phyloP scores from a whole-genome alignment of 768 basidiomycete genomes.

The Trametes coccinea region DNA sequence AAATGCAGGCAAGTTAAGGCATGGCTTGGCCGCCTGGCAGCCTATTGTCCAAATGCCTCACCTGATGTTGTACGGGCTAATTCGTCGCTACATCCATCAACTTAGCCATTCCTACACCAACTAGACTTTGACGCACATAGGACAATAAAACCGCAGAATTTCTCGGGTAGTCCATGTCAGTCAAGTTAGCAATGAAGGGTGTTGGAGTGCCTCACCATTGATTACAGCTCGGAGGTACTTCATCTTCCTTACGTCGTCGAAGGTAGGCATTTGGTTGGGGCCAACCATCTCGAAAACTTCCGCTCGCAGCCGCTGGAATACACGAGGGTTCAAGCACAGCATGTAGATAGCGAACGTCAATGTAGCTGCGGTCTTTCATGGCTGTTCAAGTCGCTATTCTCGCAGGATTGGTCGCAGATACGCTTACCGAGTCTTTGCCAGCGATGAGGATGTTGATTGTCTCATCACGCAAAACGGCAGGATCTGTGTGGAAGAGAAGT shows the following conservation, averaged over 20 bases:
- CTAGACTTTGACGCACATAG: slow-evolving; percentile 28
- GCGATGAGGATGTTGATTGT: slow-evolving; percentile 38
- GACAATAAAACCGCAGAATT: slow-evolving; percentile 29
- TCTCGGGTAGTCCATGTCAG: neutral
- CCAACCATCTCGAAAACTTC: slow-evolving; percentile 37
- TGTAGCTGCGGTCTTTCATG: slow-evolving; percentile 33
- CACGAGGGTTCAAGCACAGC: slow-evolving; percentile 34
- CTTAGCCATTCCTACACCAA: neutral
- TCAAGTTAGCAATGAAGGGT: neutral
- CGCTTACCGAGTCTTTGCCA: slow-evolving; percentile 35
- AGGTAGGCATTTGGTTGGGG: slow-evolving; percentile 30
- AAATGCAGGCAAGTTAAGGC: too few species aligned
- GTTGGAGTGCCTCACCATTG: slow-evolving; percentile 29
- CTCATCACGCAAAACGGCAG: slow-evolving; percentile 34
- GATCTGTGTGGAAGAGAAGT: slow-evolving; percentile 23
- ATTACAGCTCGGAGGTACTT: slow-evolving; percentile 38
- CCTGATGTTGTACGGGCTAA: slow-evolving; percentile 33
- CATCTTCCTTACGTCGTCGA: slow-evolving; percentile 37
- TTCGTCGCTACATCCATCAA: neutral
- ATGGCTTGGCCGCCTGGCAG: neutral
- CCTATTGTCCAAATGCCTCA: neutral
- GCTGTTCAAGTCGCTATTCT: neutral
- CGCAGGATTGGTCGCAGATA: neutral
- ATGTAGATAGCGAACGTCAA: slow-evolving; percentile 37
- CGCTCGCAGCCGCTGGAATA: slow-evolving; percentile 32